These are phyloP conservation scores for Termitomyces sp. DNA, from an alignment of 768 basidiomycete species.

Conservation along the genomic window DNA sequence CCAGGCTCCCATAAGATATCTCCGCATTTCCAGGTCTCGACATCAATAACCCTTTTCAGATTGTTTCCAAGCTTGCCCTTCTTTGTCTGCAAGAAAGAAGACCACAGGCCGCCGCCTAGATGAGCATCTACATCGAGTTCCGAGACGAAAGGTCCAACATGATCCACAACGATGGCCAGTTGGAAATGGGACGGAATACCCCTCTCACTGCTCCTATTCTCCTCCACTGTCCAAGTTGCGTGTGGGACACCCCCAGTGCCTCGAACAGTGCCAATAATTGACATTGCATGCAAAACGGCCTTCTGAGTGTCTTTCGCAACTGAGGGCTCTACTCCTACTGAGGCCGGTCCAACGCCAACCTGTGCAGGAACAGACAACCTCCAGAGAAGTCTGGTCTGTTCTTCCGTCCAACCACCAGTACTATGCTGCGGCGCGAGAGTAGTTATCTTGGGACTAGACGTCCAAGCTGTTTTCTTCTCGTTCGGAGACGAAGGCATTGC, in stretches of 20 bases:
- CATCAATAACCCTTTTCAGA: constrained; percentile 15
- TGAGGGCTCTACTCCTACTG: constrained; percentile 15
- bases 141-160: constrained; percentile 14
- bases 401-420: constrained; percentile 22
- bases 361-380: constrained; percentile 9
- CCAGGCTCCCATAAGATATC: constrained; percentile 16
- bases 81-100: constrained; percentile 17
- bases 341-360: constrained; percentile 8
- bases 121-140: constrained; percentile 19
- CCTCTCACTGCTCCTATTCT: constrained; percentile 19
- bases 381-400: constrained; percentile 19
- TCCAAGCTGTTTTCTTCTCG: background rate
- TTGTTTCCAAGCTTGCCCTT: constrained; percentile 13
- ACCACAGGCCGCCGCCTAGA: constrained; percentile 16
- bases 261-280: constrained; percentile 14
- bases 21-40: constrained; percentile 19
- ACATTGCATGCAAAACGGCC: constrained; percentile 20
- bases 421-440: constrained; percentile 18
- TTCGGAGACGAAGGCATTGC: background rate
- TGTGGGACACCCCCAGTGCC: constrained; percentile 2
- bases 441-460: constrained; percentile 9
- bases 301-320: constrained; percentile 13
- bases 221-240: constrained; percentile 18
- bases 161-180: constrained; percentile 17
- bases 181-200: constrained; percentile 19